phyloP scores from a whole-genome alignment of 257 asterid species.

The Plantago major region DNA sequence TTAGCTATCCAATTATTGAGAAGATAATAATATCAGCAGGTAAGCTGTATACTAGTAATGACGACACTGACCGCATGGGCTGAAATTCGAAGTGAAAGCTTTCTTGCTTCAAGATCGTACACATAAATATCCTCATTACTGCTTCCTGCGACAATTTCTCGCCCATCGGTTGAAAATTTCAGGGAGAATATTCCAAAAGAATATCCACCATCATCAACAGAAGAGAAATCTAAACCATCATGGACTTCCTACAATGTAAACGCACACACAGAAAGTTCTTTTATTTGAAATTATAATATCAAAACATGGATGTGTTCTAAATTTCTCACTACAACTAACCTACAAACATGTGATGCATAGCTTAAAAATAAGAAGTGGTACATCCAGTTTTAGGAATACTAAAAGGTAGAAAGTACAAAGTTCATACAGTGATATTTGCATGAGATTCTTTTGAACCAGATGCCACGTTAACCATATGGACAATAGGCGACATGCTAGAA shows the following conservation, averaged over 20 bases:
- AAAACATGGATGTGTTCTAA: neutral
- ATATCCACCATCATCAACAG: conserved; percentile 40
- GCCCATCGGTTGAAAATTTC: conserved; percentile 79
- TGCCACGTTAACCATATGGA: conserved; percentile 59
- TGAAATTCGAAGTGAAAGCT: conserved; percentile 57
- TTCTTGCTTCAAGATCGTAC: conserved; percentile 77
- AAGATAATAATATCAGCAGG: too few species aligned
- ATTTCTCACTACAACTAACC: too few species aligned
- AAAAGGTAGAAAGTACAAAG: conserved; percentile 11
- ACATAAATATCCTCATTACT: conserved; percentile 74
- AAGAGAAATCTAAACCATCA: conserved; percentile 66
- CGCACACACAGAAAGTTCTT: neutral
- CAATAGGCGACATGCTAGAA: conserved; percentile 77
- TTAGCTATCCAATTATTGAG: neutral
- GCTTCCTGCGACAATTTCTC: conserved; percentile 89
- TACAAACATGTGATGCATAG: too few species aligned
- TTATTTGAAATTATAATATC: neutral
- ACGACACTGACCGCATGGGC: conserved; percentile 54
- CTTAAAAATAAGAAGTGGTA: neutral
- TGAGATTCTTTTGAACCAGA: conserved; percentile 55
- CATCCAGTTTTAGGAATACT: conserved; percentile 10
- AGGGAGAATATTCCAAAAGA: conserved; percentile 81
- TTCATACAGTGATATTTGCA: conserved; percentile 76
- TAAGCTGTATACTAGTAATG: too few species aligned
- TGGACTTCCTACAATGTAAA: conserved; percentile 61